These are phyloP conservation scores for Groenewaldozyma auringiensis DNA, from an alignment of 1,139 yeast species.

Conservation along the genomic window DNA sequence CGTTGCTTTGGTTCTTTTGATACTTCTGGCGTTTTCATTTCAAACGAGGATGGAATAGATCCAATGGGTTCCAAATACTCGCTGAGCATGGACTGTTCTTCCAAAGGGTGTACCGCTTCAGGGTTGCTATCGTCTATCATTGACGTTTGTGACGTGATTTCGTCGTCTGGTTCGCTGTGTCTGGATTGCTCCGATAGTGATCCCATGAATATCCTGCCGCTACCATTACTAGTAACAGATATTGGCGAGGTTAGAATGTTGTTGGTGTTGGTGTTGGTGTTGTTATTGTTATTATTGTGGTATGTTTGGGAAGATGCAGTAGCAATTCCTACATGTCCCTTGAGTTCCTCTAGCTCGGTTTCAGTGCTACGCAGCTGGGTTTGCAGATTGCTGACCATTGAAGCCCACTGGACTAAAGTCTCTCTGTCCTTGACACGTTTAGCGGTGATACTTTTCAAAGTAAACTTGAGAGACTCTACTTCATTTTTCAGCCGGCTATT, in stretches of 20 bases:
- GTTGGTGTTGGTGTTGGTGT: too few species aligned
- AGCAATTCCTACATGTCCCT: neutral
- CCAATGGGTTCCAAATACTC: neutral
- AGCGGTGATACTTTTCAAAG: neutral
- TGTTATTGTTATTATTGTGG: neutral
- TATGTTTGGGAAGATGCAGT: neutral
- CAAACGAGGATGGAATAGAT: neutral
- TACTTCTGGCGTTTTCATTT: neutral
- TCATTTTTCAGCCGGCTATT: neutral
- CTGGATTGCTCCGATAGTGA: neutral
- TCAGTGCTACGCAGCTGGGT: neutral
- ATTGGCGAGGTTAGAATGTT: neutral
- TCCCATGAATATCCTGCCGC: too few species aligned
- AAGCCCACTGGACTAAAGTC: constrained; percentile 2
- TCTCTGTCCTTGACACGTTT: constrained; percentile 3
- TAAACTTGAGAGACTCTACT: neutral
- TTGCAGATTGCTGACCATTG: neutral
- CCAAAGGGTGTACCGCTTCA: neutral
- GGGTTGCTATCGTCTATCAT: neutral
- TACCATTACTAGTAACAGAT: too few species aligned
- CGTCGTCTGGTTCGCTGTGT: neutral
- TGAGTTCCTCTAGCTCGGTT: neutral
- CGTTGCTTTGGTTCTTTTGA: neutral
- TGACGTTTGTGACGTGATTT: neutral
- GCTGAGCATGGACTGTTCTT: neutral